phyloP scores from a whole-genome alignment of 768 basidiomycete genomes.

The Tylopilus plumbeoviolaceoides region DNA sequence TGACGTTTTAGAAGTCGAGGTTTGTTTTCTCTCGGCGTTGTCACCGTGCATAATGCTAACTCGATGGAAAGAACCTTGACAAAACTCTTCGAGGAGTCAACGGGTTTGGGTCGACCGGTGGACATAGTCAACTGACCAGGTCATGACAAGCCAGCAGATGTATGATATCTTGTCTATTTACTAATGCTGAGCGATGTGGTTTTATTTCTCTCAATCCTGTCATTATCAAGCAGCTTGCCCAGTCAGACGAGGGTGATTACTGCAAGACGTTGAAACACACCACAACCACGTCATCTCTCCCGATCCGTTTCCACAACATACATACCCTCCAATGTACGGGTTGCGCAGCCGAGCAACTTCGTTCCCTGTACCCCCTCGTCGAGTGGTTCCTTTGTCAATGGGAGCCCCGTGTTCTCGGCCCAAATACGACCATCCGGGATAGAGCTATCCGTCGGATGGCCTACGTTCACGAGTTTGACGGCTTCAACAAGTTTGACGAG shows the following conservation, averaged over 20 bases:
- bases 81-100: constrained; percentile 78
- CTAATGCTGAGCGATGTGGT: not conserved
- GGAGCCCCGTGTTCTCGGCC: constrained; percentile 37
- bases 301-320: constrained; percentile 58
- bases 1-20: constrained; percentile 80
- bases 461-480: constrained; percentile 56
- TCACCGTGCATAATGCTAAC: constrained; percentile 1
- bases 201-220: not conserved
- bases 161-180: no score
- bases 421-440: constrained; percentile 42
- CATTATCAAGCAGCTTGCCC: not conserved
- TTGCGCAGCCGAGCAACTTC: constrained; percentile 48
- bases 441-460: constrained; percentile 22
- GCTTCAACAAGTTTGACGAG: constrained; percentile 78
- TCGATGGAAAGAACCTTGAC: constrained; percentile 62
- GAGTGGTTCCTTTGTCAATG: constrained; percentile 19
- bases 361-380: constrained; percentile 35
- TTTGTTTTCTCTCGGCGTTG: constrained; percentile 27
- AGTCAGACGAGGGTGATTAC: not conserved
- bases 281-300: constrained; percentile 13
- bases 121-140: constrained; percentile 50
- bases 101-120: constrained; percentile 96
- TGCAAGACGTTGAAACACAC: constrained; percentile 4
- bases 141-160: constrained; percentile 2
- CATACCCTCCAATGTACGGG: constrained; percentile 43